A percentile compares a stretch with the other conserved stretches of the same genome.
phyloP scores from a whole-genome alignment of 73 alveolate species.

The Tetrahymena malaccensis region DNA sequence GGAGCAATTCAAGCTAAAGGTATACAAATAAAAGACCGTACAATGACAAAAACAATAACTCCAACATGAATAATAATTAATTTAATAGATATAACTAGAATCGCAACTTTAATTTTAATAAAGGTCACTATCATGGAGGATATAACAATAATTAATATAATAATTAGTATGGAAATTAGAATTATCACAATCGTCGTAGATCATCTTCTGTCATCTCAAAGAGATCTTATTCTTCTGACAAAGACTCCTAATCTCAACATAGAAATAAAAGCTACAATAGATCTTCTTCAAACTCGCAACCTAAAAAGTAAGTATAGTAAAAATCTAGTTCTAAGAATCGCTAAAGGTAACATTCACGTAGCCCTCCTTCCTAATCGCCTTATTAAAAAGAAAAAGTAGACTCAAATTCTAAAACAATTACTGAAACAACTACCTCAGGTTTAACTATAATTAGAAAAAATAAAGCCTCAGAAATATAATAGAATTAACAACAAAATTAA shows the following conservation, averaged over 20 bases:
- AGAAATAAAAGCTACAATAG: not conserved
- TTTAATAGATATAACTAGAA: not conserved
- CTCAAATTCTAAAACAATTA: not conserved
- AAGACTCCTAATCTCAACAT: not conserved
- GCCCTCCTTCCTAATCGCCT: not conserved
- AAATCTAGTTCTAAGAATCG: not conserved
- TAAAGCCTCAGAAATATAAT: not conserved
- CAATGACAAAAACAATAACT: not conserved
- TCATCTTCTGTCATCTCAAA: not conserved
- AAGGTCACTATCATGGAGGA: not conserved
- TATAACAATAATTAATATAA: not conserved
- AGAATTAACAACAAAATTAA: not conserved
- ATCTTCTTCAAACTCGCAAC: not conserved
- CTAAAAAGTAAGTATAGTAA: not conserved
- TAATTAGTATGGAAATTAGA: not conserved
- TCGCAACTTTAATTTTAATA: not conserved
- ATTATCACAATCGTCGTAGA: not conserved
- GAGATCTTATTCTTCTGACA: not conserved
- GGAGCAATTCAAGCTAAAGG: not conserved
- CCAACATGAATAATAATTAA: not conserved
- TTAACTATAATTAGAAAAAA: not conserved
- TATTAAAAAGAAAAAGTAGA: not conserved
- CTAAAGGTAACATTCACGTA: not conserved
- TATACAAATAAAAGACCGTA: not conserved
- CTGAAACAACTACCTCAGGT: not conserved